Conservation (phyloP, 441 rosid genomes). For the Bocquillonia castaneifolia region DNA sequence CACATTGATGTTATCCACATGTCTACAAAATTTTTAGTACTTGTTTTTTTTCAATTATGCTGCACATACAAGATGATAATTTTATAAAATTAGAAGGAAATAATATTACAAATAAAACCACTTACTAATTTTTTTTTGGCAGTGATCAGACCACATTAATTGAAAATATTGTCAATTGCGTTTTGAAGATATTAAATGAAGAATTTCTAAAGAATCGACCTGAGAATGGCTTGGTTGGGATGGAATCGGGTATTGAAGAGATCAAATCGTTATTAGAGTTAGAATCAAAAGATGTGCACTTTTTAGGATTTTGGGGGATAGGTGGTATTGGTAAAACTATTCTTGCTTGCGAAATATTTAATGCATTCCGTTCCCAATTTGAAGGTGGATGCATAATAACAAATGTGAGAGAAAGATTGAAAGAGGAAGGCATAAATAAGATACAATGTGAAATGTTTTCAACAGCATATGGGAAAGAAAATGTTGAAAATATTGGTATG, state of each 20-base stretch:
- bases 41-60: no score
- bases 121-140: no score
- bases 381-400: background rate
- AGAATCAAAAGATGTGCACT: background rate
- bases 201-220: background rate
- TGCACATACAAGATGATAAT: background rate
- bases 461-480: background rate
- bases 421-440: no score
- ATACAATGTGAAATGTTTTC: background rate
- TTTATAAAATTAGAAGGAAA: background rate
- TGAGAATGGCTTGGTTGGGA: background rate
- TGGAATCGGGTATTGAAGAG: background rate
- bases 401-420: background rate
- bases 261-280: background rate
- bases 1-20: no score
- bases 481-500: background rate
- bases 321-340: conserved; percentile 23
- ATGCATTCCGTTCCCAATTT: background rate
- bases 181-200: conserved; percentile 7
- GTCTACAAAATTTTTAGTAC: no score
- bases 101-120: no score
- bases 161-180: conserved; percentile 18
- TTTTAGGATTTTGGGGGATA: conserved; percentile 13
- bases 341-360: background rate
- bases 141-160: conserved; percentile 12